phyloP scores from a whole-genome alignment of 352 stramenopile species.

The Phytophthora ramorum region DNA sequence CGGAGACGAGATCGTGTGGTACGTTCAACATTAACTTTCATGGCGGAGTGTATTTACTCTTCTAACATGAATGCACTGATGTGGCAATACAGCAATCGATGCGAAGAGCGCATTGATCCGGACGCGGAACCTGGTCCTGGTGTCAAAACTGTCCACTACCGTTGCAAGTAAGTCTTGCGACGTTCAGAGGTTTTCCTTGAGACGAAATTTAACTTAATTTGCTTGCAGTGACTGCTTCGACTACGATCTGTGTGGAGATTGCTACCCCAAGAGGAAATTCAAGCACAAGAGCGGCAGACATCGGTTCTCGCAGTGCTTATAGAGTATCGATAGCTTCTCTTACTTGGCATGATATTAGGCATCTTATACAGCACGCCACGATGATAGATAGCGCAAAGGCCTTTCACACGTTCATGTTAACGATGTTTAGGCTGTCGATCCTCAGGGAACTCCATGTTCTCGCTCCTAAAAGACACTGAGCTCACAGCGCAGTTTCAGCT shows the following conservation, averaged over 20 bases:
- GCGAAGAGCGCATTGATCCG: slow-evolving; percentile 37
- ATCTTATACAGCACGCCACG: slow-evolving; percentile 9
- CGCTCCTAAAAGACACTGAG: background rate
- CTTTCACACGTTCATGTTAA: background rate
- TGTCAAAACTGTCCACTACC: slow-evolving; percentile 42
- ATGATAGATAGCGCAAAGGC: slow-evolving; percentile 15
- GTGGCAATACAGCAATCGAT: slow-evolving; percentile 40
- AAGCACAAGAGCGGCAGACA: slow-evolving; percentile 49
- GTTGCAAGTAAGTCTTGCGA: slow-evolving; percentile 38
- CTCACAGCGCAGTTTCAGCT: too few relatives aligned
- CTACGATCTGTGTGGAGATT: slow-evolving; percentile 71
- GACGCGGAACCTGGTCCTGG: slow-evolving; percentile 23
- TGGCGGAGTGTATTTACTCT: background rate
- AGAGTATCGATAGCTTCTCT: slow-evolving; percentile 24
- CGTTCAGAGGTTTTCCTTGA: background rate
- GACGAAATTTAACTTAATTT: slow-evolving; percentile 7
- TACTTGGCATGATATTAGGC: slow-evolving; percentile 10
- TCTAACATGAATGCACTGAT: background rate
- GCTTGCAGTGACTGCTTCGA: slow-evolving; percentile 74
- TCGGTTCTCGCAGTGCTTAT: slow-evolving; percentile 49
- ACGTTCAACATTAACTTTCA: slow-evolving; percentile 11
- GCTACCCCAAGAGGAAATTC: slow-evolving; percentile 47
- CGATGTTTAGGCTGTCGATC: background rate
- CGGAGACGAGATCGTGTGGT: slow-evolving; percentile 60
- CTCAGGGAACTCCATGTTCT: background rate